Conservation (phyloP, 2,329 filamentous ascomycete species). For the Talaromyces islandicus region DNA sequence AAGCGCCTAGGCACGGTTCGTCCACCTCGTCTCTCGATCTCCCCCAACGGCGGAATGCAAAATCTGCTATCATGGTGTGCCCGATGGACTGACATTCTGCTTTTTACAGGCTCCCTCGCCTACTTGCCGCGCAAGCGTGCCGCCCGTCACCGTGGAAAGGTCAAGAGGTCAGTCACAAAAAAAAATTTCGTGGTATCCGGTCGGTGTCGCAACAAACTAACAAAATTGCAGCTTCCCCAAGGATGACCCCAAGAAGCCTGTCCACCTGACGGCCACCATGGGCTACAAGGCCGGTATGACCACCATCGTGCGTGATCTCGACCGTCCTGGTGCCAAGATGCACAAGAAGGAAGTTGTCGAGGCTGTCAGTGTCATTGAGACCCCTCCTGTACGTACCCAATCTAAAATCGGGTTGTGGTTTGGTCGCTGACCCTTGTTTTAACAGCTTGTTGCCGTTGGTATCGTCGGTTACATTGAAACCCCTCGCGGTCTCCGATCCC, state of each 20-base stretch:
- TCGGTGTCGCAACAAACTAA: constrained; percentile 11
- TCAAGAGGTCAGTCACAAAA: constrained; percentile 75
- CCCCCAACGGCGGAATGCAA: constrained; percentile 37
- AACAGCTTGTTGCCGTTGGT: constrained; percentile 98
- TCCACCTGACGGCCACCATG: constrained; percentile 96
- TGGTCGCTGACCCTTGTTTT: constrained; percentile 20
- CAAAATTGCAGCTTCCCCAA: constrained; percentile 78
- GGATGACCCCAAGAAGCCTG: constrained; percentile 99
- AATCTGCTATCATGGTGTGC: constrained; percentile 22
- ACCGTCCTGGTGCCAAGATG: constrained; percentile 97
- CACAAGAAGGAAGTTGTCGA: constrained; percentile 98
- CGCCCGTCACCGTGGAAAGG: constrained; percentile 90
- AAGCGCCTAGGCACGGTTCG: constrained; percentile 93
- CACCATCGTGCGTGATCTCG: constrained; percentile 97
- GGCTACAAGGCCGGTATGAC: constrained; percentile 99
- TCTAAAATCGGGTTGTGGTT: constrained; percentile 36
- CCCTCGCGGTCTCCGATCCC: constrained; percentile 96
- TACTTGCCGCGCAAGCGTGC: constrained; percentile 88
- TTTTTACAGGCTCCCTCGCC: constrained; percentile 60
- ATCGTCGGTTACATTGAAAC: constrained; percentile 99
- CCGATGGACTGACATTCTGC: constrained; percentile 25
- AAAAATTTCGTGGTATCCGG: not conserved
- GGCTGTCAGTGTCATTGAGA: constrained; percentile 82
- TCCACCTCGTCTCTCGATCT: constrained; percentile 56
- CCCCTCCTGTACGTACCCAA: constrained; percentile 78